Evolutionary conservation across 2,329 filamentous ascomycete species (phyloP).

Genomic region (Diaporthe sp.): DNA sequence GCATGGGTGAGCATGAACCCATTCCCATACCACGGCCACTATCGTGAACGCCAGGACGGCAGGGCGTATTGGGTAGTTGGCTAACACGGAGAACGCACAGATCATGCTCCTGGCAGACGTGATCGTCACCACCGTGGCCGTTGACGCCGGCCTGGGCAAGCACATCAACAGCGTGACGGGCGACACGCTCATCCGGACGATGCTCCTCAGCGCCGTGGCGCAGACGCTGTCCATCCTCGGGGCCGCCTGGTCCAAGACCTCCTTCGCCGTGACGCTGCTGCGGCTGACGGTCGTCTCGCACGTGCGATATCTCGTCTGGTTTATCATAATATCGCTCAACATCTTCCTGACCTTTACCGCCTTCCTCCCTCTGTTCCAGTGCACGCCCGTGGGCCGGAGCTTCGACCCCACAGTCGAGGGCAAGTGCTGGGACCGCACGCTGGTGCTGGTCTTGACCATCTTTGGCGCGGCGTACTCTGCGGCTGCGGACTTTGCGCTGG

Average conservation of each 20-base stretch:
- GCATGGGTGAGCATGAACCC: conserved; percentile 29
- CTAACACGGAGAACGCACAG: not conserved
- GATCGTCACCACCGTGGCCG: conserved; percentile 30
- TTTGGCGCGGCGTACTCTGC: conserved; percentile 54
- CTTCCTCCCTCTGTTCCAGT: conserved; percentile 50
- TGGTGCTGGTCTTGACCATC: conserved; percentile 51
- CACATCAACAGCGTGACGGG: conserved; percentile 13
- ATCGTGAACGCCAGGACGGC: no score
- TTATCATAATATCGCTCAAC: conserved; percentile 50
- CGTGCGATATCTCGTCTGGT: conserved; percentile 47
- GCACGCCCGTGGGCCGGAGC: conserved; percentile 48
- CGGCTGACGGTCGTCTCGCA: conserved; percentile 47
- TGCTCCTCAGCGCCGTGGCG: conserved; percentile 31
- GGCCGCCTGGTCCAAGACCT: conserved; percentile 52
- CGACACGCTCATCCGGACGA: conserved; percentile 28
- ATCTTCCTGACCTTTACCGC: conserved; percentile 46
- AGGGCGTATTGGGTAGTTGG: no score
- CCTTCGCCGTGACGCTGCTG: conserved; percentile 51
- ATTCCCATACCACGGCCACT: not conserved
- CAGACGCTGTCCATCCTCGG: conserved; percentile 48
- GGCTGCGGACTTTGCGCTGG: conserved; percentile 56
- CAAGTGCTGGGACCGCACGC: conserved; percentile 49
- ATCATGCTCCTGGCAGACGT: conserved; percentile 34
- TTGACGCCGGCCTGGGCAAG: conserved; percentile 33
- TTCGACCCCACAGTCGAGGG: conserved; percentile 48